Evolutionary conservation across 2,329 filamentous ascomycete species (phyloP).

Genomic region (Shiraia bambusicola): DNA sequence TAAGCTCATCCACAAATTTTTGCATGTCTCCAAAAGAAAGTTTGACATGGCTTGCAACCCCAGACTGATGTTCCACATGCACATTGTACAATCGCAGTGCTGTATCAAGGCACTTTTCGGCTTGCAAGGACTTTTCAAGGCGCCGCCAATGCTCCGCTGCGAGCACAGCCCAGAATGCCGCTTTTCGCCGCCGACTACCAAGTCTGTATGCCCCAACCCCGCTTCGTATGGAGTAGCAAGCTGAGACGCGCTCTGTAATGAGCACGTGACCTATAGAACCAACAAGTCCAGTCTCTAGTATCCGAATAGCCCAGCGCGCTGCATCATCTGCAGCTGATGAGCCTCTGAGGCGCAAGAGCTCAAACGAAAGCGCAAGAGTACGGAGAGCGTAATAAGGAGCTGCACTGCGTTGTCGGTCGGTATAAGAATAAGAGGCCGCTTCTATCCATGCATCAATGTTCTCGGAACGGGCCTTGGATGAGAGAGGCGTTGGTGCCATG

Average conservation of each 20-base stretch:
- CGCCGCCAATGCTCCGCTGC: conserved; percentile 82
- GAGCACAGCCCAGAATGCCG: conserved; percentile 83
- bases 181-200: conserved; percentile 77
- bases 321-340: conserved; percentile 82
- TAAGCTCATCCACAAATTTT: conserved; percentile 66
- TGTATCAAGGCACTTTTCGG: conserved; percentile 73
- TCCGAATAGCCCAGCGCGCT: conserved; percentile 76
- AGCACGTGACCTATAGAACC: conserved; percentile 77
- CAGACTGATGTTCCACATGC: conserved; percentile 26
- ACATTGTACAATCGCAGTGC: conserved; percentile 59
- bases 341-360: conserved; percentile 79
- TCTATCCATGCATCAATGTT: conserved; percentile 85
- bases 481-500: conserved; percentile 70
- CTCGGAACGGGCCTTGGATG: conserved; percentile 76
- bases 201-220: conserved; percentile 66
- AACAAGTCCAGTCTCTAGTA: conserved; percentile 72
- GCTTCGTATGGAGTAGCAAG: conserved; percentile 76
- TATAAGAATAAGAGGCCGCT: conserved; percentile 87
- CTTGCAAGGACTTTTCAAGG: conserved; percentile 74
- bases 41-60: conserved; percentile 6
- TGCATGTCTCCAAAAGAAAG: conserved; percentile 57
- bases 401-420: conserved; percentile 69
- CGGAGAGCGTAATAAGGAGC: conserved; percentile 79
- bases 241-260: conserved; percentile 80
- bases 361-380: conserved; percentile 72